Conservation (phyloP, 345 rosid genomes). For the Carallia pectinifolia region DNA sequence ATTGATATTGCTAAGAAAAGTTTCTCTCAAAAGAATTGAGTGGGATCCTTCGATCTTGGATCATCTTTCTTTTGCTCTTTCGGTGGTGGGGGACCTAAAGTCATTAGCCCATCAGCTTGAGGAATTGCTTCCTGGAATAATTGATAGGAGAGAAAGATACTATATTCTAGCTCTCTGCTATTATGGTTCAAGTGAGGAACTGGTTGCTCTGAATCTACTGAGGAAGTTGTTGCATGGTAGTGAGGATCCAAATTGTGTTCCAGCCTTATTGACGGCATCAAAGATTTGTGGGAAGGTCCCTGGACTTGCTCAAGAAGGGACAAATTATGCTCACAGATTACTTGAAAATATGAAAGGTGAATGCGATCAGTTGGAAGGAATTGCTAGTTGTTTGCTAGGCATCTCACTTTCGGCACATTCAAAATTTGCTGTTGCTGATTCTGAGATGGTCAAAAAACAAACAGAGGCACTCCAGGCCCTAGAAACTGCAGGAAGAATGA, state of each 20-base stretch:
- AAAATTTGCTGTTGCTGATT: slow-evolving; percentile 42
- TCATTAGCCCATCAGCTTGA: slow-evolving; percentile 60
- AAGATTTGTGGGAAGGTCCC: slow-evolving; percentile 52
- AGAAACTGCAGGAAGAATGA: slow-evolving; percentile 49
- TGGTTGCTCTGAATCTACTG: slow-evolving; percentile 64
- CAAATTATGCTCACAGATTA: slow-evolving; percentile 53
- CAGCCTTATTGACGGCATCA: slow-evolving; percentile 63
- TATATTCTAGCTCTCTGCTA: slow-evolving; percentile 61
- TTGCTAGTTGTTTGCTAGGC: slow-evolving; percentile 51
- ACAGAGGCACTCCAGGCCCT: slow-evolving; percentile 62
- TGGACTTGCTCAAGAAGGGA: slow-evolving; percentile 60
- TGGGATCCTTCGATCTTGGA: slow-evolving; percentile 85
- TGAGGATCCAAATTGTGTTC: slow-evolving; percentile 53
- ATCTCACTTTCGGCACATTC: slow-evolving; percentile 52
- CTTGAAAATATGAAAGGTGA: slow-evolving; percentile 37
- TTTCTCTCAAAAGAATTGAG: slow-evolving; percentile 48
- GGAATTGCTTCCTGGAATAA: slow-evolving; percentile 61
- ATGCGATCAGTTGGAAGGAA: slow-evolving; percentile 51
- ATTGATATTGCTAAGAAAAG: slow-evolving; percentile 68
- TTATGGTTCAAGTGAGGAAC: slow-evolving; percentile 58
- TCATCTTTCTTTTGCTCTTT: slow-evolving; percentile 72
- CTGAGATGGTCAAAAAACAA: slow-evolving; percentile 47
- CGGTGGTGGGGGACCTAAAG: slow-evolving; percentile 53
- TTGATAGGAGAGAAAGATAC: slow-evolving; percentile 54
- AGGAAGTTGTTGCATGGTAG: slow-evolving; percentile 47